Conservation (phyloP, 768 basidiomycete species). For the Termitomyces sp. region DNA sequence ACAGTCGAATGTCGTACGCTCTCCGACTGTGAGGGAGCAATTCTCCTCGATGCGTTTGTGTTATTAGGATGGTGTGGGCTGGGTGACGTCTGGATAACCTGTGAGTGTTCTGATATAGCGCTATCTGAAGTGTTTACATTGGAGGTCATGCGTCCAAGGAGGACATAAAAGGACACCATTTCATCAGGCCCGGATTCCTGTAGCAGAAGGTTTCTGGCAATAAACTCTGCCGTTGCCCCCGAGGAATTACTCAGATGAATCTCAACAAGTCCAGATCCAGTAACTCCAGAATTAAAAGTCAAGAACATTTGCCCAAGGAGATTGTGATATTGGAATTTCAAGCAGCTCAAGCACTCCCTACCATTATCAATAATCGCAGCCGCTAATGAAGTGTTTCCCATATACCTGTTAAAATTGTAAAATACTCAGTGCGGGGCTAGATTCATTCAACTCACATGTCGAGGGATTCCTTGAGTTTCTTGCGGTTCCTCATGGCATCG, state of each 20-base stretch:
- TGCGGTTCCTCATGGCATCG: not conserved
- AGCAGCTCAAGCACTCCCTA: not conserved
- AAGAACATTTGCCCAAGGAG: not conserved
- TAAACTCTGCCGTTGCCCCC: not conserved
- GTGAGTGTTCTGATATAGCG: not conserved
- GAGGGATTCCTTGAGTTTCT: not conserved
- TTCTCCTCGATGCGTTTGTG: no score
- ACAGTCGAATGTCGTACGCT: no score
- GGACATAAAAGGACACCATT: not conserved
- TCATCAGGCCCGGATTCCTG: not conserved
- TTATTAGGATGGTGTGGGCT: not conserved
- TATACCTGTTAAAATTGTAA: not conserved
- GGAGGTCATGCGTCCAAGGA: not conserved
- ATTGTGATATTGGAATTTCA: not conserved
- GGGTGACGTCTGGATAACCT: not conserved
- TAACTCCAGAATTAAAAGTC: not conserved
- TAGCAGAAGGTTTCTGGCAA: not conserved
- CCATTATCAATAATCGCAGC: not conserved
- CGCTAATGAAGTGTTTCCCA: not conserved
- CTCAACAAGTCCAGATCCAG: not conserved
- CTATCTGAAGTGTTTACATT: not conserved
- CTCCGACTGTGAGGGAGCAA: no score
- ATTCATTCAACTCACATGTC: not conserved
- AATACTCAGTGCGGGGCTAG: not conserved
- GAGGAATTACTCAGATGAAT: not conserved